These are phyloP conservation scores for Protomyces gravidus DNA, from an alignment of 1,139 yeast species.

Conservation along the genomic window DNA sequence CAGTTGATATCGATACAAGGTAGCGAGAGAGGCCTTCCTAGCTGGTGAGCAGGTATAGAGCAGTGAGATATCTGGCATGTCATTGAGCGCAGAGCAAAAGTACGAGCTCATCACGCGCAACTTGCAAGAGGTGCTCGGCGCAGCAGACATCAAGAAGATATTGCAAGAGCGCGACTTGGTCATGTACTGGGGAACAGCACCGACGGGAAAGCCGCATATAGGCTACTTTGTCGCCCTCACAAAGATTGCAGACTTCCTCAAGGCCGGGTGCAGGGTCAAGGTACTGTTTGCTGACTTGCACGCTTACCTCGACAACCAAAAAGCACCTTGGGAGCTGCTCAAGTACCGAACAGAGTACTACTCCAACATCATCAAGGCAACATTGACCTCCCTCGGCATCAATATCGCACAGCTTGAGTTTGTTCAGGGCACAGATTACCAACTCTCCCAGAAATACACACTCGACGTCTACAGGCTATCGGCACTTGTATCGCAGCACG, in stretches of 20 bases:
- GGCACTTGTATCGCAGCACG: constrained; percentile 83
- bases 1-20: no score
- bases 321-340: constrained; percentile 92
- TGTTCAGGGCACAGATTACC: constrained; percentile 84
- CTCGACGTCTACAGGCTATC: constrained; percentile 82
- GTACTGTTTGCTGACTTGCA: constrained; percentile 95
- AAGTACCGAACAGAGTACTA: constrained; percentile 84
- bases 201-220: constrained; percentile 97
- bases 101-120: constrained; percentile 74
- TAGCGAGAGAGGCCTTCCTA: no score
- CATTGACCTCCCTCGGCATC: constrained; percentile 77
- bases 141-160: constrained; percentile 78
- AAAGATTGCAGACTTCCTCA: constrained; percentile 87
- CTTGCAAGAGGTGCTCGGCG: constrained; percentile 87
- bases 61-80: not conserved
- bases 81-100: constrained; percentile 46
- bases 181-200: constrained; percentile 86
- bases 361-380: constrained; percentile 74
- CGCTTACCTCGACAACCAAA: constrained; percentile 96
- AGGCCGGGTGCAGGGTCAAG: constrained; percentile 73
- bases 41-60: not conserved
- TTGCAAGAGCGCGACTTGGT: constrained; percentile 77
- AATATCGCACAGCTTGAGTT: constrained; percentile 85
- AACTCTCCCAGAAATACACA: constrained; percentile 69
- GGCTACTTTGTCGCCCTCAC: constrained; percentile 96